A percentile compares a stretch with the other conserved stretches of the same genome.
These are phyloP conservation scores for Adansonia grandidieri DNA, from an alignment of 441 rosid genomes.

Conservation along the genomic window DNA sequence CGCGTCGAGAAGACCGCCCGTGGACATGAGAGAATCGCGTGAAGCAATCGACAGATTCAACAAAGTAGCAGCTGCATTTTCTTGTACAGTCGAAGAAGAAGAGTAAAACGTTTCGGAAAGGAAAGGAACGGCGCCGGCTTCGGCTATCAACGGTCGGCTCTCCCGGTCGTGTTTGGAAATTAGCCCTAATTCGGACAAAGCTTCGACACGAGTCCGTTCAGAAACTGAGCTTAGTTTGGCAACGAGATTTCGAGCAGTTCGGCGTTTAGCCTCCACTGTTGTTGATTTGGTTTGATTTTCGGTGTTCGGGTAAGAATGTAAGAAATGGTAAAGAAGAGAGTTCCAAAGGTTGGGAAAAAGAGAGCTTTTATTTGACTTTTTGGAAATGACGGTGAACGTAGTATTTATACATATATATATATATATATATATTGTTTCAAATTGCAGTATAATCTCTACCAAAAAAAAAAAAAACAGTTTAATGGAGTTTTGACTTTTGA, in stretches of 20 bases:
- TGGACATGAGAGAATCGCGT: conserved; percentile 70
- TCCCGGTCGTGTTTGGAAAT: conserved; percentile 78
- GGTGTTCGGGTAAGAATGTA: not conserved
- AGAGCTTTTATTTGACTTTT: not conserved
- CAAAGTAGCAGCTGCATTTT: conserved; percentile 87
- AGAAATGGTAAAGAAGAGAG: not conserved
- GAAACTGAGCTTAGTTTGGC: conserved; percentile 80
- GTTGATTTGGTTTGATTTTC: not conserved
- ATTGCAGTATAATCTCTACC: not conserved
- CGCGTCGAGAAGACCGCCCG: conserved; percentile 86
- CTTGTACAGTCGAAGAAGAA: conserved; percentile 61
- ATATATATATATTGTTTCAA: not conserved
- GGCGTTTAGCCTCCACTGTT: conserved; percentile 72
- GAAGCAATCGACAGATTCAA: conserved; percentile 77
- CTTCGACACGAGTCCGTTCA: conserved; percentile 65
- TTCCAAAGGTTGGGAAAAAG: no score
- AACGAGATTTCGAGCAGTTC: conserved; percentile 63
- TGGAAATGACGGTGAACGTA: not conserved
- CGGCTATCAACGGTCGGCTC: conserved; percentile 63
- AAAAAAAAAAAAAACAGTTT: no score
- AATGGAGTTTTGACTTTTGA: no score
- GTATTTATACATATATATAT: no score
- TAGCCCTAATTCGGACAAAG: conserved; percentile 74
- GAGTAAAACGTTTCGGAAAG: conserved; percentile 81
- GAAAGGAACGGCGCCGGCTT: conserved; percentile 78